These are phyloP conservation scores for Acephala macrosclerotiorum DNA, from an alignment of 2,329 filamentous ascomycete species.

Conservation along the genomic window DNA sequence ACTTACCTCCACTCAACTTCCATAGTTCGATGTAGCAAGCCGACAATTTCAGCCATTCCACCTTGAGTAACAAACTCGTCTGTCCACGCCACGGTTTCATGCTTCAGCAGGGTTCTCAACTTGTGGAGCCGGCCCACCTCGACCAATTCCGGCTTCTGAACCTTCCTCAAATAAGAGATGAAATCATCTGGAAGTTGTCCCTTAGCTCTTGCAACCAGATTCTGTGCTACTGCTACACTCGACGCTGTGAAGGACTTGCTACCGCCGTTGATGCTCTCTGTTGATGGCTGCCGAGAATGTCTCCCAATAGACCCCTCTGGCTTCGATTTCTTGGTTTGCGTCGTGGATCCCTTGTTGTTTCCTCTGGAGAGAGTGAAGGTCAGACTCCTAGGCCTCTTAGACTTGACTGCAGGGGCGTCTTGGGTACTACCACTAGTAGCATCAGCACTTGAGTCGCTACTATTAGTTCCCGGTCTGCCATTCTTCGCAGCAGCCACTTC, in stretches of 20 bases:
- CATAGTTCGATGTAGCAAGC: constrained; percentile 88
- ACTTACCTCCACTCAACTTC: constrained; percentile 92
- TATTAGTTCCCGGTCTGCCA: constrained; percentile 51
- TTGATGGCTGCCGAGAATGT: constrained; percentile 75
- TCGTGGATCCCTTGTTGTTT: constrained; percentile 60
- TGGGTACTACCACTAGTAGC: constrained; percentile 47
- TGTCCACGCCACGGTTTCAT: constrained; percentile 96
- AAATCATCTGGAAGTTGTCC: constrained; percentile 82
- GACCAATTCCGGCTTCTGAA: constrained; percentile 80
- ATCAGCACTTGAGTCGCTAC: constrained; percentile 47
- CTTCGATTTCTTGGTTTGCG: constrained; percentile 78
- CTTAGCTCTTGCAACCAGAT: constrained; percentile 72
- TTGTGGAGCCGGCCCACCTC: constrained; percentile 98
- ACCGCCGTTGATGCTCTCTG: constrained; percentile 71
- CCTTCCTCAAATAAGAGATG: constrained; percentile 83
- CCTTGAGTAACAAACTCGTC: constrained; percentile 88
- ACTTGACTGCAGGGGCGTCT: constrained; percentile 50
- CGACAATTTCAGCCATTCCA: constrained; percentile 91
- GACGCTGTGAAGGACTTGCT: constrained; percentile 61
- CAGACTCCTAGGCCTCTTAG: constrained; percentile 70
- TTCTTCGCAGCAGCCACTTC: constrained; percentile 64
- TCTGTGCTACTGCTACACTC: constrained; percentile 62
- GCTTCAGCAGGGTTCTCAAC: constrained; percentile 84
- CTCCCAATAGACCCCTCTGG: constrained; percentile 68
- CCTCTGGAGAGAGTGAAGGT: constrained; percentile 68